These are phyloP conservation scores for Xanthoparmelia taractica DNA, from an alignment of 495 filamentous ascomycete species.

Conservation along the genomic window DNA sequence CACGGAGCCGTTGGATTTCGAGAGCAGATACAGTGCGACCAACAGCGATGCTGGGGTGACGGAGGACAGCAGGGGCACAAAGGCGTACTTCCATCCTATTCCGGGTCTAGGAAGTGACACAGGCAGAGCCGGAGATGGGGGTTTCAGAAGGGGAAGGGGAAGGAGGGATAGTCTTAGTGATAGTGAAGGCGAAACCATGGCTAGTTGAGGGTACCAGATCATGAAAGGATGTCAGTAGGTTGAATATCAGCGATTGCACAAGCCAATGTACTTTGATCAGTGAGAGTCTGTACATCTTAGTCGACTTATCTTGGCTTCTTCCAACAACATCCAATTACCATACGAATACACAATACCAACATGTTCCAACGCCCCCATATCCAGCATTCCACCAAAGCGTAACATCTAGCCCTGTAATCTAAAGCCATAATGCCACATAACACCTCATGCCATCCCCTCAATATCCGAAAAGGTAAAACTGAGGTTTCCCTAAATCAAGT, in stretches of 20 bases:
- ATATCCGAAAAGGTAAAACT: no score
- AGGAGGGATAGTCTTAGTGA: slow-evolving; percentile 48
- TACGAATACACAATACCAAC: no score
- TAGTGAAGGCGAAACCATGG: slow-evolving; percentile 36
- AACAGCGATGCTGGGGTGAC: slow-evolving; percentile 42
- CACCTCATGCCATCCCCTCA: no score
- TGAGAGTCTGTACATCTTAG: not conserved
- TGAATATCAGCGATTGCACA: not conserved
- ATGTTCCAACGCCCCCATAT: no score
- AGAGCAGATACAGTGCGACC: slow-evolving; percentile 32
- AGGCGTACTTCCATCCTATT: slow-evolving; percentile 72
- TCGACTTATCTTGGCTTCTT: no score
- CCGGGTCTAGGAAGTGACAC: slow-evolving; percentile 56
- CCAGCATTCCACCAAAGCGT: not conserved
- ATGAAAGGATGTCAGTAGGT: not conserved
- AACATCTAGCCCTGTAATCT: not conserved
- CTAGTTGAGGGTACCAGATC: not conserved
- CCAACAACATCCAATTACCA: no score
- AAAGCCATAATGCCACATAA: not conserved
- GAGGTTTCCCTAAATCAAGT: no score
- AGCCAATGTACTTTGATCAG: not conserved
- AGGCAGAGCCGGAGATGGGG: slow-evolving; percentile 33
- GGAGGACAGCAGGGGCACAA: slow-evolving; percentile 62
- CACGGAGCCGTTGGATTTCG: slow-evolving; percentile 48
- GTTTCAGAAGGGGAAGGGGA: slow-evolving; percentile 42